Percentiles rank a stretch among this genome's conserved stretches.
Conservation (phyloP, 192 early-diverging fungal genomes). For the Podila verticillata region DNA sequence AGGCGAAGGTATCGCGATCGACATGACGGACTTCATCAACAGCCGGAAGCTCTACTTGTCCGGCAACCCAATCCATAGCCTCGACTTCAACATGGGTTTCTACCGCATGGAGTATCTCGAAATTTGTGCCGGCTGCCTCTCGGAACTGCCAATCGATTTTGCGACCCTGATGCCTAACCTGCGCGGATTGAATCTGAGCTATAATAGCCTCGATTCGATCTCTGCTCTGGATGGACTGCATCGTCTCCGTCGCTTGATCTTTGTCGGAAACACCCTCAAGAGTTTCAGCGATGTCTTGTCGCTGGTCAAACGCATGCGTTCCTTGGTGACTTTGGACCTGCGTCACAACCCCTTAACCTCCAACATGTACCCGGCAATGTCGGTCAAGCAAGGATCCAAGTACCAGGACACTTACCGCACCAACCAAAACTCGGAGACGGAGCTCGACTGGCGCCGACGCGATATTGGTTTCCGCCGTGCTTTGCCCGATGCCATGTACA, state of each 20-base stretch:
- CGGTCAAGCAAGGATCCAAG: slow-evolving; percentile 42
- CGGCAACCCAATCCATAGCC: slow-evolving; percentile 48
- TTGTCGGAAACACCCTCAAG: slow-evolving; percentile 56
- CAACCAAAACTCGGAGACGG: slow-evolving; percentile 40
- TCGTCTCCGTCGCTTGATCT: slow-evolving; percentile 51
- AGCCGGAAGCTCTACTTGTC: slow-evolving; percentile 39
- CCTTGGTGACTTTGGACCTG: slow-evolving; percentile 39
- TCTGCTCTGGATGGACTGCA: slow-evolving; percentile 45
- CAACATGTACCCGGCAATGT: slow-evolving; percentile 54
- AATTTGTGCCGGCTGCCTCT: slow-evolving; percentile 52
- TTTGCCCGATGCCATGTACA: slow-evolving; percentile 39
- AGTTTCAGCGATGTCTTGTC: slow-evolving; percentile 38
- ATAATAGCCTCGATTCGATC: slow-evolving; percentile 52
- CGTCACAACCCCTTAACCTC: slow-evolving; percentile 46
- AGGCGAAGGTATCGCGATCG: slow-evolving; percentile 52
- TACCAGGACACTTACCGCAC: slow-evolving; percentile 48
- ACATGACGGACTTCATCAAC: slow-evolving; percentile 44
- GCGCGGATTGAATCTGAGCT: slow-evolving; percentile 49
- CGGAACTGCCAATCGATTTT: slow-evolving; percentile 53
- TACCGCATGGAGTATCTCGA: slow-evolving; percentile 59
- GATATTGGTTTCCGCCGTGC: slow-evolving; percentile 41
- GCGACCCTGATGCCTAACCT: slow-evolving; percentile 53
- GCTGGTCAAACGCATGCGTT: slow-evolving; percentile 46
- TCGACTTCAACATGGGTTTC: slow-evolving; percentile 50
- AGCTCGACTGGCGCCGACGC: slow-evolving; percentile 43